These are phyloP conservation scores for Kwoniella bestiolae DNA, from an alignment of 768 basidiomycete species.

Conservation along the genomic window DNA sequence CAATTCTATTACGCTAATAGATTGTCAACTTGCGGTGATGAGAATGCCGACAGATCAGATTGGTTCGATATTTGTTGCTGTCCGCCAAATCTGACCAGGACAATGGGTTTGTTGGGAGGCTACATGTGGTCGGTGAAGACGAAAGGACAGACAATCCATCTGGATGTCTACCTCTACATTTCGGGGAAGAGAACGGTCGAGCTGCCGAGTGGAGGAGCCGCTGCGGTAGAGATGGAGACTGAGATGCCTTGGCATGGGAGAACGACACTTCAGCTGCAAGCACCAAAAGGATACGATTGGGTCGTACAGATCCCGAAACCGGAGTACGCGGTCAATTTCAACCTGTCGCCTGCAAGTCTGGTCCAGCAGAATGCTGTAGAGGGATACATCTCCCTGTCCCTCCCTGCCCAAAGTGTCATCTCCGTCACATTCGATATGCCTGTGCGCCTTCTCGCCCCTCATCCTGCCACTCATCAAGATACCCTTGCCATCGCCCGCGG, in stretches of 20 bases:
- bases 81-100: conserved; percentile 42
- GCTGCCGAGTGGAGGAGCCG: conserved; percentile 29
- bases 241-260: conserved; percentile 41
- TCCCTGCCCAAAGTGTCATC: background rate
- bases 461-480: conserved; percentile 34
- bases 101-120: conserved; percentile 42
- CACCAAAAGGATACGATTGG: conserved; percentile 35
- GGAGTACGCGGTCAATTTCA: conserved; percentile 32
- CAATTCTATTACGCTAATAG: conserved; percentile 44
- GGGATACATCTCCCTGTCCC: background rate
- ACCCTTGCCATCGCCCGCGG: conserved; percentile 38
- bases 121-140: conserved; percentile 39
- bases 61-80: conserved; percentile 51
- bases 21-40: conserved; percentile 35
- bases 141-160: conserved; percentile 19
- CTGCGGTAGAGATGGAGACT: conserved; percentile 27
- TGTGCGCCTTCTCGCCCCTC: conserved; percentile 31
- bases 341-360: conserved; percentile 10
- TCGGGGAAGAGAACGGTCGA: conserved; percentile 31
- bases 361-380: background rate
- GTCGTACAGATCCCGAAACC: conserved; percentile 32
- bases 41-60: conserved; percentile 30
- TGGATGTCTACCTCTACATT: conserved; percentile 33
- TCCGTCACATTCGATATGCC: conserved; percentile 29
- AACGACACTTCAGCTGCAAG: conserved; percentile 11